Evolutionary conservation across 345 rosid genomes (phyloP), one percentile per base, ranked within the genome.

Genomic region (Excoecaria agallocha): DNA sequence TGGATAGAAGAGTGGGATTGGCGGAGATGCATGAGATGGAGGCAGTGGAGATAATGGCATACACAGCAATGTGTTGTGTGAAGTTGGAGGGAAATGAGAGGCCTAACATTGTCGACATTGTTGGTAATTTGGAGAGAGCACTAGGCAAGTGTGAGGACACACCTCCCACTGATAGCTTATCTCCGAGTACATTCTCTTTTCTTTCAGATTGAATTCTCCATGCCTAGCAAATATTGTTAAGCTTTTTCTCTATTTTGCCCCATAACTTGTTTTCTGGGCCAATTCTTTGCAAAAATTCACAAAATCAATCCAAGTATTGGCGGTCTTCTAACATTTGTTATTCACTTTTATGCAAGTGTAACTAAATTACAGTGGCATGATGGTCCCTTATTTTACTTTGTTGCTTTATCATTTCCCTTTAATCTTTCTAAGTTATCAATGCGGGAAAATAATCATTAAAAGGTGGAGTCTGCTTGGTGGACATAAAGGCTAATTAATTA

Each of bases 51-150:
- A 25, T 86, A 15, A 69, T 86, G 81, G 91, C 88, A 49, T 72
- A 72, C 50, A 77, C 80, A 8, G 90, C 91, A 22, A 0, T 80
- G 63, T 75, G 77, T 60, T 85, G 88, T 46, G 90, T 88, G 65
- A 82, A 59, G 13, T 62, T 88, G 85, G 91, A 85, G 73, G 87
- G 94, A 8, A 85, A 76, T 25, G 83, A 85, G 30, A 86, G 94
- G 88, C 91, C 90, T 48, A 71, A 63, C 37, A 66, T 86, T 37
- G 37, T 65, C n/a, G 85, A 86, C 22, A 69, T 90, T 66, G 87
- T 90, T 48, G 66, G 73, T 35, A 87, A 76, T 68, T 70, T 90
- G 84, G 94, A 90, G 73, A 85, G 77, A 65, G 88, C 91, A 13
- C 5, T 81, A n/a, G 72, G 77, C 41, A 77, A 85, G 8, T 83